These are phyloP conservation scores for Naganishia onofrii DNA, from an alignment of 768 basidiomycete genomes.

Conservation along the genomic window DNA sequence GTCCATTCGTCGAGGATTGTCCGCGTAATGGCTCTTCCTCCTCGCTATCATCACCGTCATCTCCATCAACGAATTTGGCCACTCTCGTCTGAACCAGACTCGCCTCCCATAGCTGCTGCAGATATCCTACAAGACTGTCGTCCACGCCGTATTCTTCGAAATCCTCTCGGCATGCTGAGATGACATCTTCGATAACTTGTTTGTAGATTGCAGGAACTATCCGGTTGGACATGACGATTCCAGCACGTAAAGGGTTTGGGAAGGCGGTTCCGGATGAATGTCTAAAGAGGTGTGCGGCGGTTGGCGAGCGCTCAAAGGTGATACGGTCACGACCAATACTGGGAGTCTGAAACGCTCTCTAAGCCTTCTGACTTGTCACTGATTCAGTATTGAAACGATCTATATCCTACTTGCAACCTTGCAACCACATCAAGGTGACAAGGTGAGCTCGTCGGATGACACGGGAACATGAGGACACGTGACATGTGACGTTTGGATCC, in stretches of 20 bases:
- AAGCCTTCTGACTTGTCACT: no score
- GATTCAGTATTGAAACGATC: no score
- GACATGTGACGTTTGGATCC: background rate
- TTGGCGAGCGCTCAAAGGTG: no score
- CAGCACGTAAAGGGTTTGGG: background rate
- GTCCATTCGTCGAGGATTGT: background rate
- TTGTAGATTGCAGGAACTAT: slow-evolving; percentile 73
- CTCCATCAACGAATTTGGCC: slow-evolving; percentile 69
- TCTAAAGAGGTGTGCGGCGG: background rate
- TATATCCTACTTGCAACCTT: no score
- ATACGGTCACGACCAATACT: no score
- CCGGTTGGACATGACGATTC: slow-evolving; percentile 14
- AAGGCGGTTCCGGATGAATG: background rate
- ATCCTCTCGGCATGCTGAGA: slow-evolving; percentile 78
- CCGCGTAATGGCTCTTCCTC: slow-evolving; percentile 21
- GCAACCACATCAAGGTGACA: no score
- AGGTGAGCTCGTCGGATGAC: background rate
- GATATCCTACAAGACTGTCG: slow-evolving; percentile 3
- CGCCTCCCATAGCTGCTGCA: slow-evolving; percentile 83
- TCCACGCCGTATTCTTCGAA: slow-evolving; percentile 95
- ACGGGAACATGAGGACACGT: background rate
- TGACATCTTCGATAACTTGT: slow-evolving; percentile 93
- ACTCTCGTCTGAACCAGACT: slow-evolving; percentile 92
- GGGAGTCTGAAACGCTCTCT: no score
- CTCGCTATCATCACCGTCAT: slow-evolving; percentile 40